Conservation (phyloP, 1,284 basidiomycete species). For the Cystobasidium pallidum region DNA sequence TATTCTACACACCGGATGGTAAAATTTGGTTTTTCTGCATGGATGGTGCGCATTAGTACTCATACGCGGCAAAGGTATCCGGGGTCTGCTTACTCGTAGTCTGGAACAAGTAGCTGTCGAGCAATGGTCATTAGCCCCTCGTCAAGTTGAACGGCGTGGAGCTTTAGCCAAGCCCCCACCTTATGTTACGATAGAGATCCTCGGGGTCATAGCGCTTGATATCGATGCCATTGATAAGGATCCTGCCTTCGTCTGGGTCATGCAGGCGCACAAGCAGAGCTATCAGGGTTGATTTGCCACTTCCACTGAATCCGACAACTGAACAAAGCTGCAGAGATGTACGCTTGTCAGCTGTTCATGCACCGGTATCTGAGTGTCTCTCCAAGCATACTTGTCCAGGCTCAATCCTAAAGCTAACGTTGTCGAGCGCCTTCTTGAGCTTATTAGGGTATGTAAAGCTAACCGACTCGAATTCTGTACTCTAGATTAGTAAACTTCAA, state of each 20-base stretch:
- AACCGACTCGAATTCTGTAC: slow-evolving; percentile 18
- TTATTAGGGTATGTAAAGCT: slow-evolving; percentile 32
- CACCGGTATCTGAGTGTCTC: no score
- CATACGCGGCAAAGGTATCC: no score
- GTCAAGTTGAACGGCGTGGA: background rate
- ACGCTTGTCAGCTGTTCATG: no score
- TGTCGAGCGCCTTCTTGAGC: slow-evolving; percentile 23
- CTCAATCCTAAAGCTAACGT: slow-evolving; percentile 23
- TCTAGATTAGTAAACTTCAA: no score
- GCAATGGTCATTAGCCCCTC: background rate
- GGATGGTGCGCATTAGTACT: no score
- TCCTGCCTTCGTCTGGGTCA: slow-evolving; percentile 30
- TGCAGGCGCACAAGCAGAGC: slow-evolving; percentile 30
- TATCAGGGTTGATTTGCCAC: slow-evolving; percentile 32
- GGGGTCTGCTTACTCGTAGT: background rate
- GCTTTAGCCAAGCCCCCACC: background rate
- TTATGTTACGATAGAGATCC: slow-evolving; percentile 9
- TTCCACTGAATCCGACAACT: slow-evolving; percentile 30
- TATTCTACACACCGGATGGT: slow-evolving; percentile 7
- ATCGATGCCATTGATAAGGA: slow-evolving; percentile 33
- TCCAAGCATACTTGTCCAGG: background rate
- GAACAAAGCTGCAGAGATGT: slow-evolving; percentile 17
- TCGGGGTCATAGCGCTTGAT: slow-evolving; percentile 29
- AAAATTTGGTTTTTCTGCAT: background rate
- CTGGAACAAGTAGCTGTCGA: slow-evolving; percentile 21